Conservation (phyloP, 345 rosid species). For the Ailanthus altissimus region DNA sequence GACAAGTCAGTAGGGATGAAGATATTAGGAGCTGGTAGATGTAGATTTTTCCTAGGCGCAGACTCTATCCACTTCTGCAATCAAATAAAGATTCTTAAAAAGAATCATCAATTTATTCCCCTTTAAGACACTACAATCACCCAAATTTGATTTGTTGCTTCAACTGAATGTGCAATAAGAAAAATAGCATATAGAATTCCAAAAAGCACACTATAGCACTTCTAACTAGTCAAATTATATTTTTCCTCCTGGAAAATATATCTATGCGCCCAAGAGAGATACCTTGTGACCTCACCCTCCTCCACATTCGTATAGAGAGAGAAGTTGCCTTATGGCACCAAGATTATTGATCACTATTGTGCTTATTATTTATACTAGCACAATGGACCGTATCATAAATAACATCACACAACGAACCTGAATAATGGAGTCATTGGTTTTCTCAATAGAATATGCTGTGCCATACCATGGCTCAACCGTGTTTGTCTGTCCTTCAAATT, state of each 20-base stretch:
- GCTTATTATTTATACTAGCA: neutral
- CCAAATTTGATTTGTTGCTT: neutral
- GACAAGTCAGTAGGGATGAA: slow-evolving; percentile 89
- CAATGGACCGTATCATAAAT: slow-evolving; percentile 10
- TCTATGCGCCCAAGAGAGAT: neutral
- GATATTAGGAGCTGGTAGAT: slow-evolving; percentile 68
- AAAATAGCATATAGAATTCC: neutral
- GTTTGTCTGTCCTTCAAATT: slow-evolving; percentile 77
- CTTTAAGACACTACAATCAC: slow-evolving; percentile 9
- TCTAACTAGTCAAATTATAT: neutral
- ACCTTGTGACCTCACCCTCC: slow-evolving; percentile 4
- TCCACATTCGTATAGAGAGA: neutral
- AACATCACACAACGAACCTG: slow-evolving; percentile 50
- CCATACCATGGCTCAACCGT: slow-evolving; percentile 91
- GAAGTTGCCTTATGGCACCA: neutral
- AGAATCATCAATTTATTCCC: neutral
- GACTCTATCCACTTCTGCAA: slow-evolving; percentile 79
- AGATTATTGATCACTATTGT: neutral
- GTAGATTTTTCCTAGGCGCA: slow-evolving; percentile 65
- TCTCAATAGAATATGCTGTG: slow-evolving; percentile 75
- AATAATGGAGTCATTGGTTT: slow-evolving; percentile 50
- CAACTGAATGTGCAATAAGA: neutral
- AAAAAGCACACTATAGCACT: slow-evolving; percentile 6
- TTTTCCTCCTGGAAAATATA: neutral
- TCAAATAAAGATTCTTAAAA: slow-evolving; percentile 15